Evolutionary conservation across 352 stramenopile species (phyloP), one percentile per base, ranked within the genome.

Genomic region (Phytophthora pluvialis): DNA sequence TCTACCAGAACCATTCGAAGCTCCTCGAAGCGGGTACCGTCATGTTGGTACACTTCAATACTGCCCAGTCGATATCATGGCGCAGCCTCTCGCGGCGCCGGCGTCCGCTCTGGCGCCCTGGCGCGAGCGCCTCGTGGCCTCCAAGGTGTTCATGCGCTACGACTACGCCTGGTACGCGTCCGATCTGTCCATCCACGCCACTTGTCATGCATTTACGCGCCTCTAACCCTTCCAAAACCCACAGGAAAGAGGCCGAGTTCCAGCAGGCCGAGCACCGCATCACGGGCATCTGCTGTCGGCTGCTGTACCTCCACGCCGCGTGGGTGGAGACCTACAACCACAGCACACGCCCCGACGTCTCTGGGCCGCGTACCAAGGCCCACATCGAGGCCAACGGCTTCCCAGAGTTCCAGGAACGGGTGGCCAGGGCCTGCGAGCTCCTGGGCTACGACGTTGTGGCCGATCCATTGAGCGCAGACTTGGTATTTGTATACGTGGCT

Each of bases 111-210:
- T 72, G 32, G 54, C 59, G 69, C 66, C 60, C 4, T 75, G 67
- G 65, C 83, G 83, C 47, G 72, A 83, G 68, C 81, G 75, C 15
- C 74, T 92, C 26, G 32, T 83, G 26, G 65, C 60, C 29, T 62
- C 81, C 25, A 74, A 78, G 10, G 72, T 93, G 53, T 77, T 86
- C 55, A 95, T 95, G 85, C 83, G 87, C 52, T 92, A 95, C 53
- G 87, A 95, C 56, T 95, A 95, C 56, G 87, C 87, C 1, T 95
- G 87, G 87, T 88, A 63, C 36, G 71, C 10, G 16, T 49, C 16
- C 32, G 36, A 43, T 59, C 13, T 60, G 15, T 43, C 36, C 52
- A 49, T 48, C 51, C 21, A 46, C 36, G 42, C 36, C 49, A 26
- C 5, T 42, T 75, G 9, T 46, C 10, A 36, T 55, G 28, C 60